Evolutionary conservation across 768 basidiomycete genomes (phyloP).

Genomic region (Mycena filopes): DNA sequence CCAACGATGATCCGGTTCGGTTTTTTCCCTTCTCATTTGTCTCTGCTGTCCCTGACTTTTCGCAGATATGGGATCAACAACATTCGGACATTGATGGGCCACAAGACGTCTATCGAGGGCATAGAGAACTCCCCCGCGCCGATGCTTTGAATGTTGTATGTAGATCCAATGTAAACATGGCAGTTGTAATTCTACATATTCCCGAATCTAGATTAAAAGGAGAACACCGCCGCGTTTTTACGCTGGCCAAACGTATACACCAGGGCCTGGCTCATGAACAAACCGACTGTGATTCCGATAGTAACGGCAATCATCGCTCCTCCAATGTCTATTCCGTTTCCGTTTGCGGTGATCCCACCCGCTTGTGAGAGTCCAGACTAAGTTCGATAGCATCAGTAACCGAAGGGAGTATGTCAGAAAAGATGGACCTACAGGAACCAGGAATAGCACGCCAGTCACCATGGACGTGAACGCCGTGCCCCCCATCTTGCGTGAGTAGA

Average conservation of each 20-base stretch:
- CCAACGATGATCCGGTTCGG: slow-evolving; percentile 99
- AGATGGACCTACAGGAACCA: slow-evolving; percentile 80
- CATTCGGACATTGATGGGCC: slow-evolving; percentile 95
- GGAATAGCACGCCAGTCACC: slow-evolving; percentile 89
- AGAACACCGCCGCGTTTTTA: slow-evolving; percentile 88
- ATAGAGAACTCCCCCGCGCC: slow-evolving; percentile 93
- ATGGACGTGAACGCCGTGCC: slow-evolving; percentile 92
- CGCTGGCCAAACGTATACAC: slow-evolving; percentile 88
- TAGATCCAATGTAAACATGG: slow-evolving; percentile 41
- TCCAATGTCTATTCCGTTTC: slow-evolving; percentile 85
- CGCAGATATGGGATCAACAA: slow-evolving; percentile 95
- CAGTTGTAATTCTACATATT: slow-evolving; percentile 25
- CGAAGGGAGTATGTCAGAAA: neutral
- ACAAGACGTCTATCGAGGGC: slow-evolving; percentile 92
- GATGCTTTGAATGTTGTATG: slow-evolving; percentile 69
- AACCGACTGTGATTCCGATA: slow-evolving; percentile 89
- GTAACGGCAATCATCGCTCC: slow-evolving; percentile 91
- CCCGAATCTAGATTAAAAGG: slow-evolving; percentile 60
- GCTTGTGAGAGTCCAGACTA: slow-evolving; percentile 89
- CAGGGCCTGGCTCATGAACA: slow-evolving; percentile 89
- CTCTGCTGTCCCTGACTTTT: slow-evolving; percentile 8
- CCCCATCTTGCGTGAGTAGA: slow-evolving; percentile 84
- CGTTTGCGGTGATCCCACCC: slow-evolving; percentile 84
- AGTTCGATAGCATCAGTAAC: slow-evolving; percentile 17
- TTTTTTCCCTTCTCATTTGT: slow-evolving; percentile 15